Base-by-base conservation (phyloP, 2,329 filamentous ascomycete species). In the Fusarium nematophilum region DNA sequence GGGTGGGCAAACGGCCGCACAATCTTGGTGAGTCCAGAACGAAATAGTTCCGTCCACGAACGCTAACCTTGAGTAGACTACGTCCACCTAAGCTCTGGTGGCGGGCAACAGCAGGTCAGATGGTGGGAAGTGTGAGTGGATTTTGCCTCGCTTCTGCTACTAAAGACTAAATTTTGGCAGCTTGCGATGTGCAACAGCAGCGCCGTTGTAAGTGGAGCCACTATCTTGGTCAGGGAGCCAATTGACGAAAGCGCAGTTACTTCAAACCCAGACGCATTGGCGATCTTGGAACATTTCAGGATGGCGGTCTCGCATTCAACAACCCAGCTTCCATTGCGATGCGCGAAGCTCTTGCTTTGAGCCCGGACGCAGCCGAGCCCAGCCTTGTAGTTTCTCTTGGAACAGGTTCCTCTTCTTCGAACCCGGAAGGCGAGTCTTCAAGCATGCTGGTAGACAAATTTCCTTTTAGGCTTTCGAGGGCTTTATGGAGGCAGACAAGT, bases 291-390 rank as follows among this genome's bases (percentile, higher is more conserved):
- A 45, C 38, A 4, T 61, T 67, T 17, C 55, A 67, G 34, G 63
- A 67, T 40, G 57, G 65, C 15, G 55, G 65, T 5, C 34, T 67
- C 9, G 54, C 62, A 10, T 51, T 50, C 26, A 67, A 67, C 40
- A 67, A 67, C 40, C 65, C 55, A 2, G 59, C 52, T 11, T 55
- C 38, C 8, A 67, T 67, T 21, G 53, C 58, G 9, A n/a, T 66
- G 11, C 34, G 59, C 14, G 60, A 67, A 39, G 47, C 54, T 11
- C 55, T 40, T 10, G 45, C 42, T 3, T 34, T 64, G 17, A 50
- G 53, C 39, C 43, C 43, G 9, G 25, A 57, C 30, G 23, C 42
- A 17, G 30, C 37, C 5, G 33, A 65, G n/a, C 56, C 55, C n/a
- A 66, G 63, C 44, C 25, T 67, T 15, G 44, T 66, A n/a, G 58